Conservation (phyloP, 768 basidiomycete species). For the Fomitopsis serialis region DNA sequence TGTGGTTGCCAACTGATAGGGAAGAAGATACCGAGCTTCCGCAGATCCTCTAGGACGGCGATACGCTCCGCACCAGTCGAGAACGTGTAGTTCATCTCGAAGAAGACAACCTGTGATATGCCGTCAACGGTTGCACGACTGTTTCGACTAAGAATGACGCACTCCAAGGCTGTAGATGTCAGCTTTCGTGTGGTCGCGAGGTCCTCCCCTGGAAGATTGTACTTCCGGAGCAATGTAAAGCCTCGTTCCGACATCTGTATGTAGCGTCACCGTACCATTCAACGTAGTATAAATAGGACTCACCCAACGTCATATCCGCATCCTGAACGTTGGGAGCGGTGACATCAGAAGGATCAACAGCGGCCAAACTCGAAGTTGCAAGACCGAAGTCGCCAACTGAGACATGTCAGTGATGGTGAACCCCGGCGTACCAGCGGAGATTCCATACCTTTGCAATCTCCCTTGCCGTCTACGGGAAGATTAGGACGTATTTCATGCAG, state of each 20-base stretch:
- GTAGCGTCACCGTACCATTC: not conserved
- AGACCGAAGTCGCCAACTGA: conserved; percentile 91
- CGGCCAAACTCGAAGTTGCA: conserved; percentile 76
- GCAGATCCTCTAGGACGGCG: conserved; percentile 71
- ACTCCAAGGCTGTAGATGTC: conserved; percentile 95
- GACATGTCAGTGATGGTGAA: not conserved
- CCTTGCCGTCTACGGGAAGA: conserved; percentile 58
- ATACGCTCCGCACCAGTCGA: conserved; percentile 80
- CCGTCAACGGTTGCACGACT: not conserved
- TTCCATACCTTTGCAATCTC: conserved; percentile 68
- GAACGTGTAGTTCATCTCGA: conserved; percentile 92
- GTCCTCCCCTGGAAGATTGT: conserved; percentile 47
- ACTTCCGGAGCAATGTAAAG: conserved; percentile 95
- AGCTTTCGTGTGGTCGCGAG: conserved; percentile 81
- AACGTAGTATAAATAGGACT: conserved; percentile 4
- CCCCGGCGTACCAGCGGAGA: not conserved
- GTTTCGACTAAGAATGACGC: conserved; percentile 19
- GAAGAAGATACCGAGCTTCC: conserved; percentile 70
- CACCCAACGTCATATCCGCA: conserved; percentile 73
- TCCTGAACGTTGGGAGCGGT: conserved; percentile 41
- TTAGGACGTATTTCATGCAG: not conserved
- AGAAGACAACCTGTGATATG: conserved; percentile 76
- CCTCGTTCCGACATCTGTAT: conserved; percentile 78
- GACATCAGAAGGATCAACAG: conserved; percentile 69
- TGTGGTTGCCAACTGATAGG: conserved; percentile 68